These are phyloP conservation scores for Malassezia yamatoensis DNA, from an alignment of 1,284 basidiomycete genomes.

Conservation along the genomic window DNA sequence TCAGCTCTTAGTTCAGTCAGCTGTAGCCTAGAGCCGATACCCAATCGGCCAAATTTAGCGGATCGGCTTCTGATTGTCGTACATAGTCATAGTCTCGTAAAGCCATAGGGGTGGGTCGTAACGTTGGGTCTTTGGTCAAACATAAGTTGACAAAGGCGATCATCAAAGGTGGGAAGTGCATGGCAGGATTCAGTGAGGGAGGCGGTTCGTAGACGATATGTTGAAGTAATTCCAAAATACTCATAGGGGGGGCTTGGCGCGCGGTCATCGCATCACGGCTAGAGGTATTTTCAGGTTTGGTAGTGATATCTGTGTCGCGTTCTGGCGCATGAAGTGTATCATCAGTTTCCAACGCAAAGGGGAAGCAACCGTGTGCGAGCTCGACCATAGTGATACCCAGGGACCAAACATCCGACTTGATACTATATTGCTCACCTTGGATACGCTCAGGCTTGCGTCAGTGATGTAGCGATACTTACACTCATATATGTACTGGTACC, in stretches of 20 bases:
- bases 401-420: conserved; percentile 97
- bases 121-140: conserved; percentile 37
- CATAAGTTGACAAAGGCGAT: conserved; percentile 38
- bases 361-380: conserved; percentile 82
- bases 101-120: conserved; percentile 40
- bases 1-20: conserved; percentile 4
- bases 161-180: conserved; percentile 31
- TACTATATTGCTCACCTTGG: conserved; percentile 90
- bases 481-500: conserved; percentile 99
- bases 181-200: conserved; percentile 30
- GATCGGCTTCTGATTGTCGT: conserved; percentile 21
- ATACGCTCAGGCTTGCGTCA: conserved; percentile 82
- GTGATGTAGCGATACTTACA: conserved; percentile 51
- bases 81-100: conserved; percentile 31
- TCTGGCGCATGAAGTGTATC: conserved; percentile 9
- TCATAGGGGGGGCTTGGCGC: conserved; percentile 57
- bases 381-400: conserved; percentile 90
- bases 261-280: background rate
- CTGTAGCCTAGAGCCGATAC: conserved; percentile 1
- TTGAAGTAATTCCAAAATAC: conserved; percentile 87
- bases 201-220: conserved; percentile 72
- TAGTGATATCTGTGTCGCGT: background rate
- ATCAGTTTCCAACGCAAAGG: conserved; percentile 54
- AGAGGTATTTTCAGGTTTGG: background rate
- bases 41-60: conserved; percentile 34